Base-by-base conservation (phyloP, 2,329 filamentous ascomycete species). In the Fusarium veterinarium region DNA sequence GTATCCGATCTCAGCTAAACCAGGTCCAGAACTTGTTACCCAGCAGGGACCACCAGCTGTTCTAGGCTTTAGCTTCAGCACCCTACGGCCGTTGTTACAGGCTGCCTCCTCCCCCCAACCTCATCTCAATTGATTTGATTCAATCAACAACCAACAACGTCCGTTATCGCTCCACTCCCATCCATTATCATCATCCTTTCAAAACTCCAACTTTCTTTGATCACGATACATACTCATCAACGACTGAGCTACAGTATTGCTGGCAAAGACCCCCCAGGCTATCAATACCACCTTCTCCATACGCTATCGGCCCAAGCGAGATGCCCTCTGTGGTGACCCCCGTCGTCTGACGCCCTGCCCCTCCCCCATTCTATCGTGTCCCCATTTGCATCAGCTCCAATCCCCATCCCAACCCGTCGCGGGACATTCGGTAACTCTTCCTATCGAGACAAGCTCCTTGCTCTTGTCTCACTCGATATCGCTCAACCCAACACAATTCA, bases 321-420 rank as follows among this genome's bases (percentile, higher is more conserved):
- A 77, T 77, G 76, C 74, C 57, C 69, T 69, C 67, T 66, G 72
- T 59, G 73, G 68, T 64, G 71, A 75, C 67, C 67, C 65, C 72
- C 74, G 76, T 76, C 73, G 68, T 76, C 74, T 77, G 76, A 77
- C 75, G 75, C 65, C 60, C 67, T 33, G 49, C 49, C 49, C 49
- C 71, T 70, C 74, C 60, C 68, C 64, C 61, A 61, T 68, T 67
- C 33, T 28, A 52, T 52, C 13, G 33, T 52, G 49, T 38, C 49
- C 31, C 49, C 48, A 37, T 37, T 25, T 52, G 17, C 49, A 37
- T 37, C 48, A 51, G 48, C 48, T 51, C 48, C 46, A 49, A 48
- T 48, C 28, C 31, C 48, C 48, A 52, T 52, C 49, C 49, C 23
- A 53, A 35, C 38, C 65, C 64, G 64, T 71, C 65, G 66, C 62